Evolutionary conservation across 805 yeast genomes (phyloP), one percentile per base, ranked within the genome.

Genomic region (Metschnikowia reukaufii): DNA sequence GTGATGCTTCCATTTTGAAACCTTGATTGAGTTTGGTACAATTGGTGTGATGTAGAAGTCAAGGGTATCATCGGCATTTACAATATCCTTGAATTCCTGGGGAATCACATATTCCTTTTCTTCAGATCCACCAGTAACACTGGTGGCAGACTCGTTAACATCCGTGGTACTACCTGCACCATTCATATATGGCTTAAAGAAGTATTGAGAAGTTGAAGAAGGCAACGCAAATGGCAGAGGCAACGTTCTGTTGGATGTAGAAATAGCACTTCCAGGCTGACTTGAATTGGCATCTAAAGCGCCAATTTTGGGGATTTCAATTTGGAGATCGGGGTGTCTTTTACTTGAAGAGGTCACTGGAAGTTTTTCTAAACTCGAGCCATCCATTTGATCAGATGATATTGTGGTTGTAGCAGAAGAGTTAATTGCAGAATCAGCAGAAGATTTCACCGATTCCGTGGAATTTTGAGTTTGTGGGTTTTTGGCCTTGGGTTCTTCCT

Each of bases 171-270:
- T 35, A 18, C 40, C 44, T 7, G 36, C 44, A 8, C 41, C 52
- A 36, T 56, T 52, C 13, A 42, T 12, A 29, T 59, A 57, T n/a
- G 59, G 67, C 43, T 67, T 70, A 59, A 72, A 72, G 51, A 69
- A 72, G 41, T 68, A 61, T 23, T 62, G 64, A 0, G 76, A 70
- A 0, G 75, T 68, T 1, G 76, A 71, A 4, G 73, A 66, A 1
- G 77, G 77, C 52, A 72, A 61, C n/a, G 76, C 76, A 59, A 72
- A 72, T 7, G 77, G 71, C 41, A 67, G 62, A 6, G 73, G 72
- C 18, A 64, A 43, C 0, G 57, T 46, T 10, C 56, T 52, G 16
- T 61, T 51, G 7, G 56, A 47, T 7, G 44, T 41, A 18, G 51
- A 39, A 16, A 54, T 33, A 31, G 60, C 51, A 15, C 56, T 54